Evolutionary conservation across 2,329 filamentous ascomycete species (phyloP), one percentile per base, ranked within the genome.

Genomic region (Microsporum ferrugineum): DNA sequence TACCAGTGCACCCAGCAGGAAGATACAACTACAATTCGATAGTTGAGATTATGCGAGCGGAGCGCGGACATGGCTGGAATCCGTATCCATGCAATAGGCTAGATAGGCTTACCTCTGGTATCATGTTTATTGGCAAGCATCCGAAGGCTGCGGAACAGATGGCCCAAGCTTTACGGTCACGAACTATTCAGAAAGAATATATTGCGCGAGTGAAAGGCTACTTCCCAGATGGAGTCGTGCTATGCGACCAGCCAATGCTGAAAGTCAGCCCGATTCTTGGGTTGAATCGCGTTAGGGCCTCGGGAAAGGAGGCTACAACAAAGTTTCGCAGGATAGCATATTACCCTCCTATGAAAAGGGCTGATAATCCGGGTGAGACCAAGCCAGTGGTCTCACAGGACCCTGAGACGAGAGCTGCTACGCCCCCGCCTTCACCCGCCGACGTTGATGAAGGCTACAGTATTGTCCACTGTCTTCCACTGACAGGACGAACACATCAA

Each of bases 121-220:
- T 99, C 71, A 97, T 99, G 92, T 99, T 99, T 73, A 86, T 99
- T 67, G 94, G 88, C 33, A 99, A 99, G 76, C 85, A 89, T 65
- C 80, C 86, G 41, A 83, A 85, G 68, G 89, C 88, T 0, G 92
- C 94, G 0, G 89, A 92, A 65, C 79, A 80, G 36, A 81, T 99
- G 66, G 85, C 86, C 60, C 77, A 80, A 47, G 88, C 96, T 73
- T 89, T 99, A 62, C 83, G 85, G 66, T 82, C 82, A 3, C 82
- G 94, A 39, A 92, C 87, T 0, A 89, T 99, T 41, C 86, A 90
- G 67, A 99, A 99, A 72, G 94, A 99, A 73, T 99, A 99, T 70
- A 80, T 99, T 29, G 92, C 92, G 2, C 83, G 94, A 43, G 94
- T 97, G 7, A 88, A 88, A 65, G 94, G 94, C 58, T 83, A 89